Conservation (phyloP, 257 asterid genomes). For the Cynanchum wilfordii region DNA sequence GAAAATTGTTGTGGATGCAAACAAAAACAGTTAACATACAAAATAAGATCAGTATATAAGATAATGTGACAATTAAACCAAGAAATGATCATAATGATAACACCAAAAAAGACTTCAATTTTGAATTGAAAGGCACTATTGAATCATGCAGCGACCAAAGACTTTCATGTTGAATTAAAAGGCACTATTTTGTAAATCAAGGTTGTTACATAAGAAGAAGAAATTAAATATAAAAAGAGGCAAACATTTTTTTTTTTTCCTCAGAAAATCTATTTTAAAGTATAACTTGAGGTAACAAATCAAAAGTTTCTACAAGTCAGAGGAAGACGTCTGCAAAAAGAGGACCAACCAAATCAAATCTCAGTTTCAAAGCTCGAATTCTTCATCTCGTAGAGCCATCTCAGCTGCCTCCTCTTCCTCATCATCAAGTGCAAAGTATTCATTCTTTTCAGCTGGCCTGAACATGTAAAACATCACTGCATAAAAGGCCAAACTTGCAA, state of each 20-base stretch:
- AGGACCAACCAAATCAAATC: constrained; percentile 17
- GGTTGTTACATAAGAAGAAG: constrained; percentile 14
- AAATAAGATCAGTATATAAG: background rate
- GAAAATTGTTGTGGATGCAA: background rate
- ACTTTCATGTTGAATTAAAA: constrained; percentile 3
- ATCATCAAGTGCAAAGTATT: constrained; percentile 81
- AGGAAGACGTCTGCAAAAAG: constrained; percentile 25
- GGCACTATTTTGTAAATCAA: background rate
- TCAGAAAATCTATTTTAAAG: constrained; percentile 12
- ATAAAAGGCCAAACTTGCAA: constrained; percentile 81
- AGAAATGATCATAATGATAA: background rate
- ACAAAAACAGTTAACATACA: background rate
- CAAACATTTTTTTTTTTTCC: constrained; percentile 2
- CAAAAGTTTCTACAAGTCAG: constrained; percentile 29
- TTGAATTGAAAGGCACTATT: constrained; percentile 1
- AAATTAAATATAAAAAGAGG: background rate
- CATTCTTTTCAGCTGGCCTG: constrained; percentile 86
- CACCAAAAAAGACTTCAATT: background rate
- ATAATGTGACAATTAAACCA: background rate
- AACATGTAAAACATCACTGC: constrained; percentile 86
- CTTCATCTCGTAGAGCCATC: constrained; percentile 82
- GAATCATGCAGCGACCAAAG: background rate
- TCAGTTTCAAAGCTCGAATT: constrained; percentile 73
- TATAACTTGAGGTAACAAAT: constrained; percentile 18
- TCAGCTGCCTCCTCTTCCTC: constrained; percentile 94